Base-by-base conservation (phyloP, 805 yeast genomes). In the Teunomyces aglyptinius region DNA sequence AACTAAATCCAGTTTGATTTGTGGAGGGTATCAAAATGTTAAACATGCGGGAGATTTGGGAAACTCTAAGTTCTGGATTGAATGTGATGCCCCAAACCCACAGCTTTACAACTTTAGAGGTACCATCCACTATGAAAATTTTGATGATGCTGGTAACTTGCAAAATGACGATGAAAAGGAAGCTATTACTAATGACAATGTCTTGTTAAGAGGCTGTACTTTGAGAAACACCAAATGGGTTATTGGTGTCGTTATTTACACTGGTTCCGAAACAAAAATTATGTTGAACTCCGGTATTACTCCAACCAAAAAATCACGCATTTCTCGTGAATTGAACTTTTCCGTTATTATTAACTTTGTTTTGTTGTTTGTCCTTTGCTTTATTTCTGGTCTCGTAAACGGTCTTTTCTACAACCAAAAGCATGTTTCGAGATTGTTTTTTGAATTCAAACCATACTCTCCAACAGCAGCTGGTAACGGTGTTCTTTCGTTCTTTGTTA, bases 201-300 rank as follows among this genome's bases (percentile, higher is more conserved):
- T 86, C 61, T 65, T 87, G 35, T 65, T 87, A 34, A 78, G 95
- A 68, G 95, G 95, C 20, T 85, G 89, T 57, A 73, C 80, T n/a
- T 68, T 87, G 46, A 77, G 94, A 67, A 87, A 87, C 59, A 86
- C 94, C 1, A 85, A 83, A 63, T 87, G 94, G 94, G 89, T 80
- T 19, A 75, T 86, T 60, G 94, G 94, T 47, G 57, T 86, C 22
- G 94, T 86, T 13, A 71, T 80, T 2, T 86, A 83, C 65, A 86
- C 94, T 3, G 95, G 95, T 59, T 75, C 74, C 39, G 94, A 87
- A 53, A 79, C 95, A 3, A 87, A 87, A 57, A 86, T 86, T 58
- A 86, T 86, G 89, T 67, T 86, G 50, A 87, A 87, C 63, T 76
- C 92, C 2, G 94, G 94, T 60, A 70, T 77, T 15, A 87, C 94